These are phyloP conservation scores for Botrytis sinoallii DNA, from an alignment of 2,329 filamentous ascomycete species.

Conservation along the genomic window DNA sequence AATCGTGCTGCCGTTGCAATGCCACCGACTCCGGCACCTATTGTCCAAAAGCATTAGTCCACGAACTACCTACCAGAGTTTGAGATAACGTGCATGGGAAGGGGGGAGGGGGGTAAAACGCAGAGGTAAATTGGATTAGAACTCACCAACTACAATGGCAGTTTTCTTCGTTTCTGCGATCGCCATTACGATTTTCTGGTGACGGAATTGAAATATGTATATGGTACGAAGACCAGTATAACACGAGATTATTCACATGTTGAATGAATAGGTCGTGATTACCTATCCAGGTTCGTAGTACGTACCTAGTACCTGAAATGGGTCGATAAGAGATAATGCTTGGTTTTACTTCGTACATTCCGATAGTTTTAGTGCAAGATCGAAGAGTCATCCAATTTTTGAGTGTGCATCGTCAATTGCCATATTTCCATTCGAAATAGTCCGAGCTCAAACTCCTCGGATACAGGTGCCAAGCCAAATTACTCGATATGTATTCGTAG, in stretches of 20 bases:
- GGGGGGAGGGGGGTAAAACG: neutral
- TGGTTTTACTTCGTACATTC: neutral
- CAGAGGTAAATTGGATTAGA: neutral
- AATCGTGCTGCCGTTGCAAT: constrained; percentile 70
- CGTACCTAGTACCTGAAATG: neutral
- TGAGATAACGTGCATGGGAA: neutral
- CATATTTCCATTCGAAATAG: neutral
- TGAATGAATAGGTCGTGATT: neutral
- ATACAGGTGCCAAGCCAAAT: neutral
- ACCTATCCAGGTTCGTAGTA: neutral
- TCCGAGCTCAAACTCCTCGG: constrained; percentile 4
- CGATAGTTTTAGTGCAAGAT: neutral
- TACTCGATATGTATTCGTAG: no score
- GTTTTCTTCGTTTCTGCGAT: constrained; percentile 40
- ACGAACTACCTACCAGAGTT: neutral
- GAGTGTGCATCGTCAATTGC: neutral
- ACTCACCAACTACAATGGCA: constrained; percentile 52
- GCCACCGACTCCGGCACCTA: constrained; percentile 67
- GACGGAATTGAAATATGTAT: constrained; percentile 11
- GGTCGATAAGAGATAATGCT: neutral
- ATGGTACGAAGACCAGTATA: constrained; percentile 23
- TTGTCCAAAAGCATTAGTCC: constrained; percentile 32
- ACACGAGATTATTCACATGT: constrained; percentile 26
- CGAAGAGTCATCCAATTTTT: neutral
- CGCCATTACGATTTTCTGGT: constrained; percentile 25